Evolutionary conservation across 257 asterid genomes (phyloP), one percentile per base, ranked within the genome.

Genomic region (Gynochthodes officinalis): DNA sequence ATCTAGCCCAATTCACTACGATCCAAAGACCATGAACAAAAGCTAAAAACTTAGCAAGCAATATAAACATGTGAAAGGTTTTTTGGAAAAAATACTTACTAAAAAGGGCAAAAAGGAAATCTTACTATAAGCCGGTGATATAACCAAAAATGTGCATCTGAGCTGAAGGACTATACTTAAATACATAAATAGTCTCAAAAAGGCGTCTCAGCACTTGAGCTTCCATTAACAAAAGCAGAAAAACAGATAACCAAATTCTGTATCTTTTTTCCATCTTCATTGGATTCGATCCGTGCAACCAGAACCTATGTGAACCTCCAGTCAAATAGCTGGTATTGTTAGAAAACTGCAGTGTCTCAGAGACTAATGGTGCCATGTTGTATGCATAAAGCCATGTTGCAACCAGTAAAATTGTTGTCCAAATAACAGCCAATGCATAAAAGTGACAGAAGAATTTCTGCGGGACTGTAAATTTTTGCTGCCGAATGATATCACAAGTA

Each of bases 361-460:
- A 77, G 82, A 80, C 78, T 25, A 50, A 12, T 2, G 94, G 83
- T 58, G 84, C 74, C 68, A 76, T 74, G 72, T 67, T 75, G 72
- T 77, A 83, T 13, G 96, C 97, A 75, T 85, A 89, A n/a, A 75
- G 50, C 95, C 93, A 94, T 23, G 96, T 91, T 25, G 83, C 75
- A 80, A 73, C 82, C 69, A 94, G 86, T 82, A 94, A 88, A 79
- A 85, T 54, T 5, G 88, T 81, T 42, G 84, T 91, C 97, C 98
- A 91, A 64, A 76, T 64, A 80, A 79, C 87, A 35, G 82, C 98
- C 77, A 94, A 50, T 43, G 84, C 62, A 77, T 94, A 91, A 76
- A 94, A 94, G 83, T 94, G 99, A 75, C 86, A 72, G 75, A 94
- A 94, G 84, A 79, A 86, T 72, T 81, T 90, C 82, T 91, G 97